Base-by-base conservation (phyloP, 2,329 filamentous ascomycete species). In the Colletotrichum lini region DNA sequence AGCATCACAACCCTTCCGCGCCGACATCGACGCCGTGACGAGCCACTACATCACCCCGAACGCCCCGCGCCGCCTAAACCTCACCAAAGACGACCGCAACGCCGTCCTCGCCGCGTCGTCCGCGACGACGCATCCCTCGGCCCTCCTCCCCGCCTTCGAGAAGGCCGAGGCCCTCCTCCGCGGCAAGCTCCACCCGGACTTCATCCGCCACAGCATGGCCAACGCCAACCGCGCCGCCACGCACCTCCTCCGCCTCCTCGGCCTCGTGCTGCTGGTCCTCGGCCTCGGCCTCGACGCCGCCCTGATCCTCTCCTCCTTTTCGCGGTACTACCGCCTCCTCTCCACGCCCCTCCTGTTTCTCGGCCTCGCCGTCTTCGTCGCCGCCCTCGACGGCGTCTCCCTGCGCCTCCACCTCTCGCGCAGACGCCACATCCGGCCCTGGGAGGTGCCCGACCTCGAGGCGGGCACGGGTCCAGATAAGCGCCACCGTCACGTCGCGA, bases 71-170 rank as follows among this genome's bases (percentile, higher is more conserved):
- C 79, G 79, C 13, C 78, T 86, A 13, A 79, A 80, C 38, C 76
- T 85, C 12, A 78, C 82, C 0, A 73, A 78, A 15, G 72, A 77
- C n/a, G 82, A 85, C 67, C 81, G 82, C 30, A 75, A 77, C 5
- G 76, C 79, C 13, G 83, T 84, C 21, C 79, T 84, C 26, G 80
- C 80, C 21, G 83, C 83, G 0, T 76, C 81, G 0, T 77, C 81
- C 59, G 78, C 82, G 44, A 85, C 84, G 0, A 85, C 84, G 2
- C 84, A 86, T 73, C 84, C 84, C 1, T 84, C 83, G 0, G 82
- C 83, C 1, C 79, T 85, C 5, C 77, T 83, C 0, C 79, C 81
- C 0, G 82, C 81, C 9, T 82, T 82, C 53, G 74, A 81, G 15
- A 76, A 79, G 7, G 78, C 80, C 65, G 83, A 85, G 66, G 74